Evolutionary conservation across 2,329 filamentous ascomycete genomes (phyloP).

Genomic region (Ascochyta koolunga): DNA sequence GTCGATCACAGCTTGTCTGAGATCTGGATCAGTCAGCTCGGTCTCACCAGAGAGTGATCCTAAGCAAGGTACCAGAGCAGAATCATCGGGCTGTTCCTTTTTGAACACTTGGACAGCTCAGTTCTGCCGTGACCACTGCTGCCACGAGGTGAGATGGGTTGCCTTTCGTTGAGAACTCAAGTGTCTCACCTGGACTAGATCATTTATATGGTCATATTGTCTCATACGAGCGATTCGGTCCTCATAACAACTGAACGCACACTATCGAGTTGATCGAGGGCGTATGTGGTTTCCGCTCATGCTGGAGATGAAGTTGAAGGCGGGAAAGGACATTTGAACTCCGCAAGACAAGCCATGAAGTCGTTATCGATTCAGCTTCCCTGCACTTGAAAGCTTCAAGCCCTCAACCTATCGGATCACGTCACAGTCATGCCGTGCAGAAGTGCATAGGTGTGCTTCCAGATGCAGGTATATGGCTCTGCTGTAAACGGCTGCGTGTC

Average conservation of each 20-base stretch:
- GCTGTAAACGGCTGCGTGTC: slow-evolving; percentile 27
- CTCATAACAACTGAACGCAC: background rate
- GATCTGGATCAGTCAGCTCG: slow-evolving; percentile 4
- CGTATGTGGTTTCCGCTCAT: background rate
- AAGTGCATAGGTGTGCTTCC: slow-evolving; percentile 25
- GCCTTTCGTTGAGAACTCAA: background rate
- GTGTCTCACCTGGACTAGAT: background rate
- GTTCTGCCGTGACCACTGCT: background rate
- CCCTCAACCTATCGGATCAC: slow-evolving; percentile 21
- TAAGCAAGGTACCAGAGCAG: background rate
- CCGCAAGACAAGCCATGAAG: slow-evolving; percentile 7
- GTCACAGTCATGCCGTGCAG: slow-evolving; percentile 23
- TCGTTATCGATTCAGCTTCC: slow-evolving; percentile 6
- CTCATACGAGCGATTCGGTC: background rate
- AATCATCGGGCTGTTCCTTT: background rate
- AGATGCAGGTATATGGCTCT: slow-evolving; percentile 24
- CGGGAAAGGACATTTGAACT: background rate
- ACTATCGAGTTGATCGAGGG: background rate
- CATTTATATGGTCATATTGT: background rate
- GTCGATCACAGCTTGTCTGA: background rate
- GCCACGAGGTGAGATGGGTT: background rate
- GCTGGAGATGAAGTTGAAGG: background rate
- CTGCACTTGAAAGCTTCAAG: slow-evolving; percentile 1
- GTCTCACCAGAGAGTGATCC: background rate
- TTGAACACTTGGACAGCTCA: background rate